A percentile compares a stretch with the other conserved stretches of the same genome.
Conservation (phyloP, 169 alveolate genomes). For the Condylostoma magnum region DNA sequence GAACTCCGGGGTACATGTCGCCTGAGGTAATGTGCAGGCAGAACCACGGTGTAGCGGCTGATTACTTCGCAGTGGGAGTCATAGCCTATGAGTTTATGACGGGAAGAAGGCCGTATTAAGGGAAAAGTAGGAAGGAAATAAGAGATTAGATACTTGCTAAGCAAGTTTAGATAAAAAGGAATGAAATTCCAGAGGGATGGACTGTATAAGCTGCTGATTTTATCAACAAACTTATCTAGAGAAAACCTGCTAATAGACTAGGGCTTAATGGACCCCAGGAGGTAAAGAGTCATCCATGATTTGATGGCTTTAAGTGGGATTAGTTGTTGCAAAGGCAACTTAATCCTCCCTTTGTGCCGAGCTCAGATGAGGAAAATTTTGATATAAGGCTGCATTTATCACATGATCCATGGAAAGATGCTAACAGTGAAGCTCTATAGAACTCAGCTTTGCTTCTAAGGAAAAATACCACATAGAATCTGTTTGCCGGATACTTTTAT, state of each 20-base stretch:
- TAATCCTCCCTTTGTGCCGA: background rate
- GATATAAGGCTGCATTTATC: background rate
- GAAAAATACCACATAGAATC: constrained; percentile 32
- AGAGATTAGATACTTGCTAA: constrained; percentile 64
- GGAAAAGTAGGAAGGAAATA: constrained; percentile 72
- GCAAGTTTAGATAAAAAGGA: constrained; percentile 52
- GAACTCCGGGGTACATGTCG: constrained; percentile 82
- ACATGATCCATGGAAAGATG: constrained; percentile 34
- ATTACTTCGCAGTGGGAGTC: constrained; percentile 79
- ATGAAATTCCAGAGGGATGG: constrained; percentile 70
- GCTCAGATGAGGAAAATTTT: constrained; percentile 6
- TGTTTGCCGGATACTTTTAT: constrained; percentile 47
- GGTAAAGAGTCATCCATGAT: constrained; percentile 68
- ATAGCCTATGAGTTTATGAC: constrained; percentile 75
- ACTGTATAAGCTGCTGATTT: constrained; percentile 68
- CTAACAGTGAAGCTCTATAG: constrained; percentile 25
- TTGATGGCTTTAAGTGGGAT: constrained; percentile 53
- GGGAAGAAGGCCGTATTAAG: constrained; percentile 69
- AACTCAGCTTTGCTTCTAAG: constrained; percentile 30
- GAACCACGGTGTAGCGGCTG: constrained; percentile 80
- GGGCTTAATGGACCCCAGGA: constrained; percentile 68
- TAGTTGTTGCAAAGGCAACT: background rate
- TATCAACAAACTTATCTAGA: constrained; percentile 58
- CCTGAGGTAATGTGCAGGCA: constrained; percentile 75
- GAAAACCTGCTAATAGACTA: constrained; percentile 65